A percentile compares a stretch with the other conserved stretches of the same genome.
Conservation (phyloP, 345 rosid species). For the Mangifera indica region DNA sequence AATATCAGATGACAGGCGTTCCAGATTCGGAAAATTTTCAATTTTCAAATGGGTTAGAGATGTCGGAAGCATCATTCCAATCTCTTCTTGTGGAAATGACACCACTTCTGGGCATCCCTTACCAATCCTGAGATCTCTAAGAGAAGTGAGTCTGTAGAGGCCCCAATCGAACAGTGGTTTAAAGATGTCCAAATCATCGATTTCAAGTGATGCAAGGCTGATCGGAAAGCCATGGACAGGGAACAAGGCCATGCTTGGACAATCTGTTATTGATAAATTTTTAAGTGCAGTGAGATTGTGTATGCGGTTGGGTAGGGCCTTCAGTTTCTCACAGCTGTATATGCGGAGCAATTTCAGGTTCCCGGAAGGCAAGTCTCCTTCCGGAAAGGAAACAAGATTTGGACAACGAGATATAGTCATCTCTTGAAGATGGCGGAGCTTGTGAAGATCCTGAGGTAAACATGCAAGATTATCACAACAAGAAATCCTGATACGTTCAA, state of each 20-base stretch:
- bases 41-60: conserved; percentile 3
- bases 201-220: background rate
- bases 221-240: conserved; percentile 9
- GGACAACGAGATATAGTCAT: background rate
- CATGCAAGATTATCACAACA: background rate
- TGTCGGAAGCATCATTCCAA: conserved; percentile 7
- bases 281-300: conserved; percentile 7
- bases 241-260: conserved; percentile 4
- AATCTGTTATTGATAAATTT: background rate
- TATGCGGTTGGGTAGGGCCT: conserved; percentile 1
- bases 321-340: background rate
- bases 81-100: conserved; percentile 12
- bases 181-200: background rate
- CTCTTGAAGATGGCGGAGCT: conserved; percentile 8
- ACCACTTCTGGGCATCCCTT: conserved; percentile 15
- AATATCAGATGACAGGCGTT: conserved; percentile 8
- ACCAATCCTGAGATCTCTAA: conserved; percentile 1
- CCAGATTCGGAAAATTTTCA: conserved; percentile 18
- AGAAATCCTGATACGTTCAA: background rate
- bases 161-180: conserved; percentile 18
- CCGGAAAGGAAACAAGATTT: background rate
- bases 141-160: conserved; percentile 17
- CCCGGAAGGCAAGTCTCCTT: conserved; percentile 6
- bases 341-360: background rate
- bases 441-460: background rate